Evolutionary conservation across 306 rosid species (phyloP).

Genomic region (Herpetospermum pedunculosum): DNA sequence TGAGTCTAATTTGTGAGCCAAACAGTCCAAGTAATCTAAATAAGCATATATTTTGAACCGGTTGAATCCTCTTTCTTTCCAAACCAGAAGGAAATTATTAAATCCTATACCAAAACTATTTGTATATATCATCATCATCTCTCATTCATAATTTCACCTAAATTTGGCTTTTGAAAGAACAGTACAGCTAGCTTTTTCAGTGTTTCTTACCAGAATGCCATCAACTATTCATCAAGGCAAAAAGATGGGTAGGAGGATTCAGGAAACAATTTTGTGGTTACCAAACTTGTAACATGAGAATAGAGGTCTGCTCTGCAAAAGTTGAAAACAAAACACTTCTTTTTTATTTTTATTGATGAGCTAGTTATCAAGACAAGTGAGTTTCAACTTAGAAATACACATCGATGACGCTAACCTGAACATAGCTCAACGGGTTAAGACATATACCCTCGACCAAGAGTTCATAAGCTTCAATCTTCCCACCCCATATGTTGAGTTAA

Average conservation of each 20-base stretch:
- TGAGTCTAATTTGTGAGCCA: background rate
- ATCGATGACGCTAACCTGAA: no score
- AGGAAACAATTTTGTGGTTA: slow-evolving; percentile 69
- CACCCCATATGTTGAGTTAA: no score
- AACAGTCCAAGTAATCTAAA: slow-evolving; percentile 43
- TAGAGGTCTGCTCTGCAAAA: slow-evolving; percentile 76
- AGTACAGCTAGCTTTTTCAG: background rate
- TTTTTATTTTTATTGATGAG: no score
- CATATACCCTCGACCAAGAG: no score
- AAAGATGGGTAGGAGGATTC: slow-evolving; percentile 41
- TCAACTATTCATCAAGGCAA: slow-evolving; percentile 84
- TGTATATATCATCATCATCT: background rate
- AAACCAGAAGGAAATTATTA: background rate
- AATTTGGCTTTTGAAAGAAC: background rate
- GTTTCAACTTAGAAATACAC: no score
- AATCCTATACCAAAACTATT: background rate
- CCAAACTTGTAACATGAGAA: slow-evolving; percentile 50
- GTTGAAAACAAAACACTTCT: no score
- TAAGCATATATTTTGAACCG: slow-evolving; percentile 29
- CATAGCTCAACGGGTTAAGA: no score
- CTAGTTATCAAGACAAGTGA: slow-evolving; percentile 16
- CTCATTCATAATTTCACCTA: background rate
- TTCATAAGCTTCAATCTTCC: no score
- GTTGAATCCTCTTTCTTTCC: background rate
- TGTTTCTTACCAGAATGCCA: background rate